A percentile compares a stretch with the other conserved stretches of the same genome.
Evolutionary conservation across 2,329 filamentous ascomycete genomes (phyloP).

Genomic region (Gaeumannomyces tritici): DNA sequence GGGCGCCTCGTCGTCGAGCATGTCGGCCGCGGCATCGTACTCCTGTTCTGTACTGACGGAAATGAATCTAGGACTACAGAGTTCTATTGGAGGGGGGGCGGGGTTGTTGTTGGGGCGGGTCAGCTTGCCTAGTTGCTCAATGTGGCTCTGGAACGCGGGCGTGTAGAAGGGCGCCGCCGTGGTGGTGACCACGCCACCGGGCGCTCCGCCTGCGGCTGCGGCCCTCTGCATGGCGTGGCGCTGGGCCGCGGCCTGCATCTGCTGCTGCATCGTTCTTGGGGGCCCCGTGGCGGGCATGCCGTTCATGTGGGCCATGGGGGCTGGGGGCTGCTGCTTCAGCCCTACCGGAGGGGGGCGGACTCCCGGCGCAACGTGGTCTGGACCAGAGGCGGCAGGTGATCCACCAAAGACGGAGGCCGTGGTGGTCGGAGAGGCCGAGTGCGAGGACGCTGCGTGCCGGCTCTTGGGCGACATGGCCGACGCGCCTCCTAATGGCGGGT

Average conservation of each 20-base stretch:
- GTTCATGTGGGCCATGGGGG: slow-evolving; percentile 14
- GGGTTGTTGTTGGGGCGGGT: slow-evolving; percentile 27
- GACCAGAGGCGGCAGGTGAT: slow-evolving; percentile 34
- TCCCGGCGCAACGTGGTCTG: slow-evolving; percentile 26
- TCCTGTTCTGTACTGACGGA: slow-evolving; percentile 77
- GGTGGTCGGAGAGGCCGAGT: slow-evolving; percentile 48
- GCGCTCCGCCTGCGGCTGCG: slow-evolving; percentile 2
- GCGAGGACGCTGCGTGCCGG: slow-evolving; percentile 75
- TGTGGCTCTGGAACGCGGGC: slow-evolving; percentile 80
- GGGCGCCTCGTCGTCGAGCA: slow-evolving; percentile 63
- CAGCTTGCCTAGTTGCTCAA: slow-evolving; percentile 88
- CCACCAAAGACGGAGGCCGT: slow-evolving; percentile 31
- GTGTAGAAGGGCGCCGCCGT: slow-evolving; percentile 56
- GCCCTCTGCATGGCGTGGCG: slow-evolving; percentile 8
- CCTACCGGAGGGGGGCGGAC: slow-evolving; percentile 22
- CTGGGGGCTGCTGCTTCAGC: slow-evolving; percentile 27
- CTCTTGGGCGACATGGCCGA: slow-evolving; percentile 59
- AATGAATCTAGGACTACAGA: slow-evolving; percentile 60
- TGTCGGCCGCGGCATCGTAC: slow-evolving; percentile 83
- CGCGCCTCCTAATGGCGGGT: slow-evolving; percentile 35
- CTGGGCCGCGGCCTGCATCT: slow-evolving; percentile 23
- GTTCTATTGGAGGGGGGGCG: slow-evolving; percentile 38
- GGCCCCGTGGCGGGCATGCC: slow-evolving; percentile 8
- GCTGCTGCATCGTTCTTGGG: slow-evolving; percentile 15
- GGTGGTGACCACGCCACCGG: not conserved